Evolutionary conservation across 2,329 filamentous ascomycete species (phyloP).

Genomic region (Pseudopyricularia cyperi): DNA sequence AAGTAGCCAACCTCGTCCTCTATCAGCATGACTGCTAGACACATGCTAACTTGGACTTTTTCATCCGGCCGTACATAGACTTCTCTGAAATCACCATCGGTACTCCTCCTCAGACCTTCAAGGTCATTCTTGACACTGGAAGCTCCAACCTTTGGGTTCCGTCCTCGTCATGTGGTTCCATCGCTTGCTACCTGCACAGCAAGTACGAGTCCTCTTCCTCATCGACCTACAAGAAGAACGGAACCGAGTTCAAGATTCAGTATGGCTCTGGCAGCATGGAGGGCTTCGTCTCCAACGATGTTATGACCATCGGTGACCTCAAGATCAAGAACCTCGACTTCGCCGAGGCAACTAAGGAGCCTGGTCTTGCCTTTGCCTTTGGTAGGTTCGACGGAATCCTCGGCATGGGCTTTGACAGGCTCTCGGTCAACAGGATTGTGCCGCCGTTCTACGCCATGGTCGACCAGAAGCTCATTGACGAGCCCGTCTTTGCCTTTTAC

Average conservation of each 20-base stretch:
- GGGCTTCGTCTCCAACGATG: constrained; percentile 87
- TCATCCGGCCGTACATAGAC: constrained; percentile 39
- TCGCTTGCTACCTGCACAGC: constrained; percentile 93
- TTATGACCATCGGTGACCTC: constrained; percentile 76
- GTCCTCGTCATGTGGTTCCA: constrained; percentile 77
- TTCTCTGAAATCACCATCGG: constrained; percentile 95
- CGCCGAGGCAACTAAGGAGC: constrained; percentile 90
- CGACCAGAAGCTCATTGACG: constrained; percentile 77
- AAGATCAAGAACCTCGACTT: constrained; percentile 84
- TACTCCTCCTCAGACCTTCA: constrained; percentile 86
- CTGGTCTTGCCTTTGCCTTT: constrained; percentile 93
- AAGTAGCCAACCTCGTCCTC: constrained; percentile 24
- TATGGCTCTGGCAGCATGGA: constrained; percentile 92
- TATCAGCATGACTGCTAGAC: not conserved
- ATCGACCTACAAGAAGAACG: constrained; percentile 88
- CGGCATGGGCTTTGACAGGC: constrained; percentile 85
- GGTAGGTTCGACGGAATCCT: constrained; percentile 95
- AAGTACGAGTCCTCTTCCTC: constrained; percentile 92
- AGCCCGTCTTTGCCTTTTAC: constrained; percentile 94
- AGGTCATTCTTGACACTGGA: constrained; percentile 95
- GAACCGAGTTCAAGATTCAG: constrained; percentile 78
- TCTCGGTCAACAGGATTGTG: constrained; percentile 91
- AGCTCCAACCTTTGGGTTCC: constrained; percentile 99
- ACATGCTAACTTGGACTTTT: not conserved
- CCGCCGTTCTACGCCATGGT: constrained; percentile 97